Percentiles rank a stretch among this genome's conserved stretches.
These are phyloP conservation scores for Biscogniauxia sp. DNA, from an alignment of 2,329 filamentous ascomycete genomes.

Conservation along the genomic window DNA sequence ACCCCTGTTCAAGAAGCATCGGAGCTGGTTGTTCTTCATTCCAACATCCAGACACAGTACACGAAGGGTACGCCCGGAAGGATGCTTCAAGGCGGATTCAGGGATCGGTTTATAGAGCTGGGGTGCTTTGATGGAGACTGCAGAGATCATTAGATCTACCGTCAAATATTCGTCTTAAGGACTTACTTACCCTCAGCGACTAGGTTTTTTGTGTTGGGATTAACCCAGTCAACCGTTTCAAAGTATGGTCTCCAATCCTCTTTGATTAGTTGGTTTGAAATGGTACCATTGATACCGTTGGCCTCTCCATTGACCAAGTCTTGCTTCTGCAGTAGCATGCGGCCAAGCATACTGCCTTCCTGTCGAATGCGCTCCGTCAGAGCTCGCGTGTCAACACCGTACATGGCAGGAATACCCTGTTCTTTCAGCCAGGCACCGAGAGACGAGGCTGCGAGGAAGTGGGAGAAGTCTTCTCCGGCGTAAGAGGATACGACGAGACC, in stretches of 20 bases:
- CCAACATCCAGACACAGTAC: conserved; percentile 94
- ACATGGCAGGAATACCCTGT: conserved; percentile 89
- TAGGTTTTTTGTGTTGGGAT: conserved; percentile 90
- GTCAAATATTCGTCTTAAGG: conserved; percentile 13
- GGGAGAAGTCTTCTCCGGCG: conserved; percentile 91
- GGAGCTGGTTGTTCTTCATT: conserved; percentile 96
- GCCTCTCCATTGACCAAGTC: conserved; percentile 41
- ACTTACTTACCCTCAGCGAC: conserved; percentile 81
- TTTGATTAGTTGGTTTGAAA: conserved; percentile 36
- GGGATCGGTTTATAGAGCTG: conserved; percentile 79
- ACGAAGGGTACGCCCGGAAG: conserved; percentile 81
- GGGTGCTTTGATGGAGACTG: conserved; percentile 86
- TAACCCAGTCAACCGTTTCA: conserved; percentile 80
- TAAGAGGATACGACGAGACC: conserved; percentile 90
- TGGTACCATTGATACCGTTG: conserved; percentile 39
- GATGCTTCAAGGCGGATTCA: conserved; percentile 73
- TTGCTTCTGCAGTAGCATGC: conserved; percentile 72
- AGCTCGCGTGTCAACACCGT: conserved; percentile 89
- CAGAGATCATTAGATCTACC: conserved; percentile 39
- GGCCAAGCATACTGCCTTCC: conserved; percentile 94
- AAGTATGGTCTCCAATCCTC: conserved; percentile 58
- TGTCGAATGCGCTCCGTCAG: conserved; percentile 93
- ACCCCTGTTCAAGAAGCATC: conserved; percentile 86
- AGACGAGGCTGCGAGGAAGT: conserved; percentile 87
- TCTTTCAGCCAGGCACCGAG: conserved; percentile 95